Conservation (phyloP, 257 asterid species). For the Gentiana dahurica region DNA sequence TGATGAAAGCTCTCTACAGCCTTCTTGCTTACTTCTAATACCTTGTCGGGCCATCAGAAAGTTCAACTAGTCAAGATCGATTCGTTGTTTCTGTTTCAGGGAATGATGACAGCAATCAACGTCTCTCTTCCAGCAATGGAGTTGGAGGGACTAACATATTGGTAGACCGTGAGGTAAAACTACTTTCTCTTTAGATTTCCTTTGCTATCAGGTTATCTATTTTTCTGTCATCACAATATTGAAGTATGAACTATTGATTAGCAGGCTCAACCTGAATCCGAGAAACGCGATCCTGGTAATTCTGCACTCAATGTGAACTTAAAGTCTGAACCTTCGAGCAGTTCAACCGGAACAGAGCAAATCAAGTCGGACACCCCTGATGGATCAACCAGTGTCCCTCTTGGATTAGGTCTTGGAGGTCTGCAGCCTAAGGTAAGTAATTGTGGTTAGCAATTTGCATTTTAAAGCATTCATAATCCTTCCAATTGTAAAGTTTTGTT, state of each 20-base stretch:
- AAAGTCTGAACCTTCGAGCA: slow-evolving; percentile 20
- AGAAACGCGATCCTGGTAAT: slow-evolving; percentile 9
- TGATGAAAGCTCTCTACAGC: background rate
- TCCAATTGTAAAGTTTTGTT: no score
- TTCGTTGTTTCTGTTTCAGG: slow-evolving; percentile 20
- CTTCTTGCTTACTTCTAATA: background rate
- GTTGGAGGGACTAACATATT: background rate
- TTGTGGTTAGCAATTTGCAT: background rate
- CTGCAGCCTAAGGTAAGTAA: slow-evolving; percentile 71
- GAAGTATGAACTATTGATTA: slow-evolving; percentile 13
- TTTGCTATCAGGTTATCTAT: background rate
- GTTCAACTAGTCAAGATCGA: slow-evolving; percentile 28
- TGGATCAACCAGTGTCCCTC: slow-evolving; percentile 44
- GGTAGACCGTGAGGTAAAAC: slow-evolving; percentile 5
- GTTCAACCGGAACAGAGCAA: slow-evolving; percentile 16
- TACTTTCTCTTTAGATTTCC: no score
- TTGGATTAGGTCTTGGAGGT: slow-evolving; percentile 76
- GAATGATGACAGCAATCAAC: slow-evolving; percentile 19
- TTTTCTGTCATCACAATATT: background rate
- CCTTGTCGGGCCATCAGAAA: slow-evolving; percentile 32
- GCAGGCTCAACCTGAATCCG: slow-evolving; percentile 22
- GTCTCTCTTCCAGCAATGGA: slow-evolving; percentile 11
- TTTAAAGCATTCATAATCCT: background rate
- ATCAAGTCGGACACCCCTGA: slow-evolving; percentile 18
- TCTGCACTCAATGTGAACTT: slow-evolving; percentile 8